These are phyloP conservation scores for Mycena latifolia DNA, from an alignment of 768 basidiomycete genomes.

Conservation along the genomic window DNA sequence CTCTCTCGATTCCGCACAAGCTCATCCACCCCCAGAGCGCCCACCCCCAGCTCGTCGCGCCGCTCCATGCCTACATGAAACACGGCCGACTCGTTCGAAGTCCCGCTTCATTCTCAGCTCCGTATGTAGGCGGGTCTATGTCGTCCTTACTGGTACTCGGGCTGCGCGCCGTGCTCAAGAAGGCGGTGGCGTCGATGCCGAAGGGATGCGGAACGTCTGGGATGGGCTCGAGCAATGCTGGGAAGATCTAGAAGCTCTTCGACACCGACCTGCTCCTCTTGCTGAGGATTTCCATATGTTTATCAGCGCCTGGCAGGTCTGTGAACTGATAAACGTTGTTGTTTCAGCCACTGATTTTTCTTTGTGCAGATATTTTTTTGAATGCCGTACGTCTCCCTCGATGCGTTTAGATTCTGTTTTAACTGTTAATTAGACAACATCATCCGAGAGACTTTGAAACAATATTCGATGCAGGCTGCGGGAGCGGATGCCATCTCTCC, in stretches of 20 bases:
- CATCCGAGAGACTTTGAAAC: slow-evolving; percentile 86
- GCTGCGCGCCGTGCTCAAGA: slow-evolving; percentile 71
- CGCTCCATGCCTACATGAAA: slow-evolving; percentile 62
- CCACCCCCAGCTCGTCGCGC: slow-evolving; percentile 45
- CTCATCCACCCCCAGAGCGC: slow-evolving; percentile 36
- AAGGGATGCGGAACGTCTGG: slow-evolving; percentile 85
- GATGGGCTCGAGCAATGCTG: slow-evolving; percentile 83
- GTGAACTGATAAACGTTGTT: slow-evolving; percentile 36
- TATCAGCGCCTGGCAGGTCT: slow-evolving; percentile 89
- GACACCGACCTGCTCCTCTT: slow-evolving; percentile 48
- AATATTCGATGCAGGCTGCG: slow-evolving; percentile 52
- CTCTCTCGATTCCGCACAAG: slow-evolving; percentile 30
- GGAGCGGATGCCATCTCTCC: slow-evolving; percentile 41
- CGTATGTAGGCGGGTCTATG: slow-evolving; percentile 84
- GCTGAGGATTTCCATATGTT: slow-evolving; percentile 67
- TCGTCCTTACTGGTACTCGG: slow-evolving; percentile 81
- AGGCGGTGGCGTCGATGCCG: slow-evolving; percentile 69
- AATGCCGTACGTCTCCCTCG: slow-evolving; percentile 73
- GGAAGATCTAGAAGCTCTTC: slow-evolving; percentile 82
- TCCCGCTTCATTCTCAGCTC: slow-evolving; percentile 81
- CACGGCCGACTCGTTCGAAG: slow-evolving; percentile 70
- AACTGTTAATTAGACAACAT: slow-evolving; percentile 71
- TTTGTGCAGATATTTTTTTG: slow-evolving; percentile 80
- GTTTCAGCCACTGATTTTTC: slow-evolving; percentile 34
- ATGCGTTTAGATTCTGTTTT: slow-evolving; percentile 15